Base-by-base conservation (phyloP, 2,329 filamentous ascomycete genomes). In the Diaporthe citrichinensis region DNA sequence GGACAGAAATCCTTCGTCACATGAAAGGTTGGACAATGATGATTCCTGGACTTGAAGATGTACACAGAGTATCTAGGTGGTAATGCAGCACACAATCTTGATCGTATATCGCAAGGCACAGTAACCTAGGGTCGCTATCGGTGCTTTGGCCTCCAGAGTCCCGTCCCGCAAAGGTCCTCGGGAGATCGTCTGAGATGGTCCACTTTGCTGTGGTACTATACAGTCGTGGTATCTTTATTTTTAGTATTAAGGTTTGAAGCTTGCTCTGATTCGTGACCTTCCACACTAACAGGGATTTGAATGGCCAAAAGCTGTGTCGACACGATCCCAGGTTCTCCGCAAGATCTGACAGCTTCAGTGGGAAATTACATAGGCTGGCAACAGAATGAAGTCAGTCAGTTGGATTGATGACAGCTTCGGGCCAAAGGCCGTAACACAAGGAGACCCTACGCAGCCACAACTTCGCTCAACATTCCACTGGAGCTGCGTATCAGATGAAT, bases 321-420 rank as follows among this genome's bases (percentile, higher is more conserved):
- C 46, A 25, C 15, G 31, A 34, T 39, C 12, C 31, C 46, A 68
- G 44, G 62, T n/a, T 51, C 62, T 68, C 46, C 46, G 31, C 28
- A 36, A 51, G 20, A 68, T 53, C 62, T 39, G 31, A 68, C 44
- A 68, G 31, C 12, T 68, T 39, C 28, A 68, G 36, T 68, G 46
- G 31, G 34, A 61, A 39, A 25, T 36, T 6, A n/a, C 10, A n/a
- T 17, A 4, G 23, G 28, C 14, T 49, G 34, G 28, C 20, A n/a
- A 36, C 6, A 49, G 20, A 34, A 4, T 9, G 20, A 34, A 34
- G 9, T 9, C 28, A 36, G 61, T 67, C 20, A 46, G 25, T 49
- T 49, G 41, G 23, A 51, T 6, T 4, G 31, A 68, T 68, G 62
- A 17, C 36, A 41, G n/a, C 36, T 41, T 10, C 23, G 12, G 58